A percentile compares a stretch with the other conserved stretches of the same genome.
Evolutionary conservation across 805 yeast species (phyloP).

Genomic region (Ogataea paradorogensis): DNA sequence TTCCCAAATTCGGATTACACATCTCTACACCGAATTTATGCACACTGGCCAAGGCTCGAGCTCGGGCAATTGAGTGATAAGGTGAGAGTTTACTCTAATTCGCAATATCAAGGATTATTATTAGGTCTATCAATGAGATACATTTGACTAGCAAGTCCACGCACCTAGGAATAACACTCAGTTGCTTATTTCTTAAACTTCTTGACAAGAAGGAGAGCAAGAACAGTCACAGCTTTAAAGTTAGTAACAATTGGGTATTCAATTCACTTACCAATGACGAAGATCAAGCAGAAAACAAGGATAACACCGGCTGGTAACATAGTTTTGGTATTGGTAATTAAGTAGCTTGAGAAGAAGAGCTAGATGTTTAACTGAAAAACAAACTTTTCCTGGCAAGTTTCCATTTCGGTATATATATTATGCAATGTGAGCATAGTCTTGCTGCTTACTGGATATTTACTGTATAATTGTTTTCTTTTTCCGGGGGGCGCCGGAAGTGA

Average conservation of each 20-base stretch:
- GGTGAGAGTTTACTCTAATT: background rate
- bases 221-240: conserved; percentile 27
- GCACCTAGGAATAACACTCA: conserved; percentile 4
- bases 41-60: background rate
- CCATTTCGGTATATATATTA: conserved; percentile 13
- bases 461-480: conserved; percentile 9
- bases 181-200: conserved; percentile 32
- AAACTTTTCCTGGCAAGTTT: conserved; percentile 8
- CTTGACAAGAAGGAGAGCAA: conserved; percentile 31
- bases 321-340: conserved; percentile 12
- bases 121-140: conserved; percentile 10
- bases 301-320: conserved; percentile 69
- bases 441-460: conserved; percentile 7
- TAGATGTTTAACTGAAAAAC: conserved; percentile 10
- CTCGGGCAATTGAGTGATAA: background rate
- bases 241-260: conserved; percentile 6
- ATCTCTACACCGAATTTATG: conserved; percentile 6
- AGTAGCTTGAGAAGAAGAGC: conserved; percentile 10
- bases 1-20: conserved; percentile 4
- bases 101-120: conserved; percentile 7
- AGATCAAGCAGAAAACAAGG: conserved; percentile 54
- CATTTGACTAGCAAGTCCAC: background rate
- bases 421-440: conserved; percentile 6
- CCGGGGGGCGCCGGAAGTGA: conserved; percentile 11
- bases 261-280: conserved; percentile 38